Percentiles rank a stretch among this genome's conserved stretches.
Conservation (phyloP, 176 grass and related monocot species). For the Bromus sterilis region DNA sequence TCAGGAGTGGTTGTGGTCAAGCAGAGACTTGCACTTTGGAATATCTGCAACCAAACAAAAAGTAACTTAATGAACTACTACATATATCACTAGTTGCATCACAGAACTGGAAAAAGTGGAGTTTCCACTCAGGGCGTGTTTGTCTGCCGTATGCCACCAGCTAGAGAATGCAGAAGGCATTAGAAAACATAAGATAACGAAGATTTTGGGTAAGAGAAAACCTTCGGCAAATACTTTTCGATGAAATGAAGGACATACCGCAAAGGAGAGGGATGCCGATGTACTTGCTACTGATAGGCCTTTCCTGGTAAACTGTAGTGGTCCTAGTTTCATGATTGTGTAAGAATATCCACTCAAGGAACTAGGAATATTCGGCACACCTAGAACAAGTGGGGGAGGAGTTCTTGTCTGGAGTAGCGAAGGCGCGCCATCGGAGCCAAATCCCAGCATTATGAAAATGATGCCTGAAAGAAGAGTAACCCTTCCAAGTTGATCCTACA, state of each 20-base stretch:
- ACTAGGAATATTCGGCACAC: conserved; percentile 60
- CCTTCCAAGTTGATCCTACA: conserved; percentile 96
- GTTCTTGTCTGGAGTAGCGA: conserved; percentile 81
- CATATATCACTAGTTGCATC: background rate
- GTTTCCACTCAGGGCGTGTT: background rate
- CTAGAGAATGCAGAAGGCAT: conserved; percentile 4
- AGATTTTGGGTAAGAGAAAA: conserved; percentile 14
- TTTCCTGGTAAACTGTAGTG: conserved; percentile 93
- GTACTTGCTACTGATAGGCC: conserved; percentile 87
- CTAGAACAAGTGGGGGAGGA: conserved; percentile 66
- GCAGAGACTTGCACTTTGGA: conserved; percentile 95
- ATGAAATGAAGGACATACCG: conserved; percentile 52
- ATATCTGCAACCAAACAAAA: conserved; percentile 59
- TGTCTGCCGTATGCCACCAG: background rate
- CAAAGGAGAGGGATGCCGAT: conserved; percentile 80
- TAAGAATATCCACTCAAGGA: conserved; percentile 78
- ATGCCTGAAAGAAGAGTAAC: conserved; percentile 87
- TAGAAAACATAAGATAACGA: background rate
- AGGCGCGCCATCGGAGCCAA: conserved; percentile 67
- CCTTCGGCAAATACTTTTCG: background rate
- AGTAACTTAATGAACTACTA: background rate
- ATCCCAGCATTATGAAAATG: conserved; percentile 95
- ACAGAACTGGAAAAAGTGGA: background rate
- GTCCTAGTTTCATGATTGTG: conserved; percentile 85
- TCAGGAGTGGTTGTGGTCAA: conserved; percentile 85